Evolutionary conservation across 169 alveolate species (phyloP).

Genomic region (Cryptosporidium meleagridis): DNA sequence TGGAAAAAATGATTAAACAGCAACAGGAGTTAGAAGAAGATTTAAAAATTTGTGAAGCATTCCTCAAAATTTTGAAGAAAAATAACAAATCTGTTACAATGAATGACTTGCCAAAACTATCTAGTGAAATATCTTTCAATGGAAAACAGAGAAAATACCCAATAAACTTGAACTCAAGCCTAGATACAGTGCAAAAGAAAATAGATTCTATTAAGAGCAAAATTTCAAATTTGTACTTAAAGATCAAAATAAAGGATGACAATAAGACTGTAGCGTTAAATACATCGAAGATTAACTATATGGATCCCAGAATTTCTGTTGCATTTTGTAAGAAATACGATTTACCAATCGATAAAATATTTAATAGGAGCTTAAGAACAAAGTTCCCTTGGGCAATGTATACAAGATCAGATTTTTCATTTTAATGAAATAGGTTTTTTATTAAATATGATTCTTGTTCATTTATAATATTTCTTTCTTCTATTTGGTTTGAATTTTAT

Average conservation of each 20-base stretch:
- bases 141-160: slow-evolving; percentile 75
- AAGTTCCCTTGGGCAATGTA: slow-evolving; percentile 99
- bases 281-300: slow-evolving; percentile 98
- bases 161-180: slow-evolving; percentile 67
- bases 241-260: slow-evolving; percentile 92
- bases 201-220: slow-evolving; percentile 75
- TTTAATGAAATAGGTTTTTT: slow-evolving; percentile 76
- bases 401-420: slow-evolving; percentile 91
- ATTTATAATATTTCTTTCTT: slow-evolving; percentile 12
- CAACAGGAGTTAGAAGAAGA: slow-evolving; percentile 87
- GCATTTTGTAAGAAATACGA: slow-evolving; percentile 96
- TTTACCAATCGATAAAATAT: slow-evolving; percentile 96
- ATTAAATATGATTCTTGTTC: neutral
- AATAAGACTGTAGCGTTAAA: slow-evolving; percentile 97
- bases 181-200: slow-evolving; percentile 62
- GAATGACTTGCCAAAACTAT: slow-evolving; percentile 78
- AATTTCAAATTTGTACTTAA: slow-evolving; percentile 64
- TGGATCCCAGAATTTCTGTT: slow-evolving; percentile 99
- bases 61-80: slow-evolving; percentile 85
- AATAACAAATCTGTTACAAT: slow-evolving; percentile 76
- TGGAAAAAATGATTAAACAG: slow-evolving; percentile 91
- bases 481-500: slow-evolving; percentile 47
- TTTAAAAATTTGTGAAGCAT: slow-evolving; percentile 85
- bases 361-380: slow-evolving; percentile 91
- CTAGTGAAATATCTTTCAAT: slow-evolving; percentile 63